Base-by-base conservation (phyloP, 345 rosid genomes). In the rapeseed (Brassica napus) region DNA sequence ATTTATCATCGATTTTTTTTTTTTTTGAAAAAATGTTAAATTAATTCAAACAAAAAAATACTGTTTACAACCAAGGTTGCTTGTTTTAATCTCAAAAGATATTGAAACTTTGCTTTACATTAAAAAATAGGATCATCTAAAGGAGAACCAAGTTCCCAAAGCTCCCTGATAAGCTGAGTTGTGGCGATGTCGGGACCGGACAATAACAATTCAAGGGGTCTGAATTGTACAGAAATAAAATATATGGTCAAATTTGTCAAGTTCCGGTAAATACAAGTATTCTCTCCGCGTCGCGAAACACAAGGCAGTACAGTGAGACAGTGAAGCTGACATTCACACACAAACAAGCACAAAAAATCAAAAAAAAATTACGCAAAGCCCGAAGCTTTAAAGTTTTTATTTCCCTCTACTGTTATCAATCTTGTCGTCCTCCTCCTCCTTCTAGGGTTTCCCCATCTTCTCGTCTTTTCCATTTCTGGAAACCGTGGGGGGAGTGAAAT, bases 401-500 rank as follows among this genome's bases (percentile, higher is more conserved):
- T 49, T 49, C 55, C 65, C 65, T 68, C 82, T 16, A 68, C 78
- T 73, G 58, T 73, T 35, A n/a, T 79, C 37, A 9, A 37, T 70
- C 5, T 70, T 64, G 8, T 52, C 66, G 0, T 35, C 9, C 73
- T 62, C 15, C 15, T 35, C 42, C 35, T 32, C 7, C 69, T 76
- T 81, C 75, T 77, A 82, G 86, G 83, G 83, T 84, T 83, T 55
- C 26, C 0, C 8, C 49, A 42, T 23, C 65, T 49, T 65, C 73
- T 24, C 15, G 18, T 58, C 12, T 14, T 34, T 42, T 18, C 74
- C 78, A 60, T 79, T 49, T 79, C 78, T 61, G 71, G 82, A 42
- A 66, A 77, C 37, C 60, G 6, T 28, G 31, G 31, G 31, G 31
- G 28, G 26, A 24, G 31, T 6, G 5, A 5, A 71, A 49, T 85